Evolutionary conservation across 495 filamentous ascomycete species (phyloP), one percentile per base, ranked within the genome.

Genomic region (Penicillium pancosmium): DNA sequence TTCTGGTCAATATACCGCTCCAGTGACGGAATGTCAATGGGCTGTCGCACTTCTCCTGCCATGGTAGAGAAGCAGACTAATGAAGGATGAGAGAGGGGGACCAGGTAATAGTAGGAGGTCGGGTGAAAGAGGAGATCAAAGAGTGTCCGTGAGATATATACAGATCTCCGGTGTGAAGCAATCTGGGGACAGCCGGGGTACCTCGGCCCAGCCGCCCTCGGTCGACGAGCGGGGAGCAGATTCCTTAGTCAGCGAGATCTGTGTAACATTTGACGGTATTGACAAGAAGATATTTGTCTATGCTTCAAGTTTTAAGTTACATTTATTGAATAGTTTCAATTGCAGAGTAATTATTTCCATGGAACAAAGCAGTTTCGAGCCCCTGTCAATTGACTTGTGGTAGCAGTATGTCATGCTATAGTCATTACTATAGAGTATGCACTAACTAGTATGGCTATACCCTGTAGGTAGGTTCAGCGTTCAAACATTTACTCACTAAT

Each of bases 1-100:
- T 89, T 82, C 58, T 82, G 71, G 56, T 79, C 73, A 62, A 98
- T 81, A 75, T 92, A 98, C 47, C 76, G 76, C 77, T 95, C 91
- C 56, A 98, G 80, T 5, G 88, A 84, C 53, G 78, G 72, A 41
- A 92, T 73, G 65, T 96, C 88, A 69, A 98, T 95, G 31, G 90
- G 91, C 62, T 98, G 93, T 63, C 94, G 85, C 54, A 98, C 84
- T 34, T 78, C 77, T 56, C 94, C 93, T 23, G 94, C 93, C 94
- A 98, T 98, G 46, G 51, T 64, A 56, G 57, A 7, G n/a, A 13
- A 36, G 27, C 6, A 54, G 16, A 35, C 9, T 23, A 4, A 48
- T 34, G 18, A 19, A 23, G 43, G 27, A 31, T 19, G 2, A 21
- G 16, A 44, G 10, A n/a, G 38, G 31, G 36, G 38, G 25, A 18